Conservation (phyloP, 2,329 filamentous ascomycete genomes). For the Alternaria ventricosa region DNA sequence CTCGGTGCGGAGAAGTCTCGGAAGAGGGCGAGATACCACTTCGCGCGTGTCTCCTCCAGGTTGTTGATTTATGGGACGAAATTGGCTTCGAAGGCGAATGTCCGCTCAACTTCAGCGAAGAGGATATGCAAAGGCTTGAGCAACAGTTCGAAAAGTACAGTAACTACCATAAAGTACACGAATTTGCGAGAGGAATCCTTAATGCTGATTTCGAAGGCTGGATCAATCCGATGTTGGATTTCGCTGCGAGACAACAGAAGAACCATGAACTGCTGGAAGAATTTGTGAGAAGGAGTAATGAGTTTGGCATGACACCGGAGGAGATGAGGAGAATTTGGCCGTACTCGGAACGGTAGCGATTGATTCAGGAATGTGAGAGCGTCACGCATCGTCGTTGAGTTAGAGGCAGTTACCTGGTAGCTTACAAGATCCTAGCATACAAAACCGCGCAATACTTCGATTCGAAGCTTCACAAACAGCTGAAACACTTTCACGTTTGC, state of each 20-base stretch:
- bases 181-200: constrained; percentile 36
- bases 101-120: constrained; percentile 36
- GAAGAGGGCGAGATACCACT: constrained; percentile 45
- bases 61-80: constrained; percentile 36
- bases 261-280: constrained; percentile 34
- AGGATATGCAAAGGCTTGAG: constrained; percentile 37
- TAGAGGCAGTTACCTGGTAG: background rate
- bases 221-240: constrained; percentile 42
- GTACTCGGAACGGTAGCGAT: background rate
- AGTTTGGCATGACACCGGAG: constrained; percentile 22
- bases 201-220: constrained; percentile 47
- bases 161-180: constrained; percentile 33
- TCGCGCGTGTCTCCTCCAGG: constrained; percentile 41
- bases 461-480: background rate
- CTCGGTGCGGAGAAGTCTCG: constrained; percentile 29
- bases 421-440: background rate
- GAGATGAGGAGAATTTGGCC: constrained; percentile 27
- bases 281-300: constrained; percentile 15
- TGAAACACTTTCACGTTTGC: background rate
- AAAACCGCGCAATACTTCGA: background rate
- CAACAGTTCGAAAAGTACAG: constrained; percentile 41
- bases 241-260: constrained; percentile 19
- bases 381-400: background rate
- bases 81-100: constrained; percentile 31
- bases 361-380: rapidly evolving